phyloP scores from a whole-genome alignment of 441 rosid genomes.

The Capsella rubella region DNA sequence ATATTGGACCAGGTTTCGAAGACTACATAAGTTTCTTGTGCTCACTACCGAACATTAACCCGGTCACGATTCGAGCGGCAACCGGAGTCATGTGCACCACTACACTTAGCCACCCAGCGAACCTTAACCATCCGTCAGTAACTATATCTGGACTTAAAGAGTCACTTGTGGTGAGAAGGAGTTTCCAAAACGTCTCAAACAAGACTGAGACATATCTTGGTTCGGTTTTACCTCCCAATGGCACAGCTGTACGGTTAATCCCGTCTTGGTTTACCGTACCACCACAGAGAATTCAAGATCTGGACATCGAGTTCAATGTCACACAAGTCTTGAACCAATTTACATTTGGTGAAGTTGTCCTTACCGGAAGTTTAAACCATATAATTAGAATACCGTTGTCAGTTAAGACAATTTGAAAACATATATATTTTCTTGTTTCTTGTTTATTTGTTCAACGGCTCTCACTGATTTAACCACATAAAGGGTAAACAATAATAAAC shows the following conservation, averaged over 20 bases:
- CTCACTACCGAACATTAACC: constrained; percentile 63
- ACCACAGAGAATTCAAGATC: constrained; percentile 56
- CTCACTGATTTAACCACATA: not conserved
- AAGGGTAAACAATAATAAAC: not conserved
- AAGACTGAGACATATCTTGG: constrained; percentile 62
- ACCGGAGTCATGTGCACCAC: constrained; percentile 63
- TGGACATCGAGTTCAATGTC: constrained; percentile 61
- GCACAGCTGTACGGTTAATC: constrained; percentile 57
- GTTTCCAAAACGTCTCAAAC: constrained; percentile 63
- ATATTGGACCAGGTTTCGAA: constrained; percentile 54
- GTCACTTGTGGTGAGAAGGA: constrained; percentile 54
- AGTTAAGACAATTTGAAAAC: constrained; percentile 47
- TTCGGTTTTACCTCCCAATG: constrained; percentile 68
- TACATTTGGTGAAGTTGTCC: constrained; percentile 79
- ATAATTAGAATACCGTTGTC: constrained; percentile 72
- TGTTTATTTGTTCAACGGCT: not conserved
- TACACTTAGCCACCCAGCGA: constrained; percentile 59
- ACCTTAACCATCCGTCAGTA: constrained; percentile 83
- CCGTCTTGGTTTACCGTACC: constrained; percentile 74
- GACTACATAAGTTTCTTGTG: constrained; percentile 79
- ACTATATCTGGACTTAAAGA: constrained; percentile 63
- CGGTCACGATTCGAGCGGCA: constrained; percentile 43
- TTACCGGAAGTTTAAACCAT: constrained; percentile 76
- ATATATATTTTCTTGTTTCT: not conserved
- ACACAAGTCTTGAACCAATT: constrained; percentile 50